phyloP scores from a whole-genome alignment of 495 filamentous ascomycete species.

The Achaetomiella virescens region DNA sequence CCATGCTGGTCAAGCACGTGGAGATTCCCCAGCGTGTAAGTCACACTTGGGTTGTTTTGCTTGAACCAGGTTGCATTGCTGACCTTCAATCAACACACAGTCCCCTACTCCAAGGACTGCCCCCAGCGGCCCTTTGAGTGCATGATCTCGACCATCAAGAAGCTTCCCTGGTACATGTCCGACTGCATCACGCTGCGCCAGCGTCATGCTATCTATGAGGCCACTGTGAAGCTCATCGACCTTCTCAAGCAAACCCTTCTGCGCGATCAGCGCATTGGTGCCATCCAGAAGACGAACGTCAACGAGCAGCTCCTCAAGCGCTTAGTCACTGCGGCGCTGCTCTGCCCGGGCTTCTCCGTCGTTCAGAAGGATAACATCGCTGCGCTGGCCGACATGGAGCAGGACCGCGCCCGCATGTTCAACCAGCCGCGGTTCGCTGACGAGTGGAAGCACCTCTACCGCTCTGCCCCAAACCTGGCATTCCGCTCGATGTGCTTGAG shows the following conservation, averaged over 20 bases:
- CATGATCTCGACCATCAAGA: constrained; percentile 67
- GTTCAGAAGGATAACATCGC: constrained; percentile 52
- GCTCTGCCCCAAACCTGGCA: constrained; percentile 35
- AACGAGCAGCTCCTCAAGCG: constrained; percentile 51
- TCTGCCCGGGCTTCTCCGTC: constrained; percentile 60
- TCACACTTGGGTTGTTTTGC: constrained; percentile 11
- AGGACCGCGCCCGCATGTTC: constrained; percentile 19
- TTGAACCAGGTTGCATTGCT: background rate
- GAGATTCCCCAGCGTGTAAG: constrained; percentile 63
- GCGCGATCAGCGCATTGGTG: constrained; percentile 19
- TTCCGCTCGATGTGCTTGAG: constrained; percentile 42
- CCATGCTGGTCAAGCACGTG: constrained; percentile 58
- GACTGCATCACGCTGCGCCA: constrained; percentile 58
- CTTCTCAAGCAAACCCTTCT: constrained; percentile 17
- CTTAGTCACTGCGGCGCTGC: constrained; percentile 51
- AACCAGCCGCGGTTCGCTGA: constrained; percentile 34
- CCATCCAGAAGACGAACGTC: constrained; percentile 36
- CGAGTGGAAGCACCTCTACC: constrained; percentile 37
- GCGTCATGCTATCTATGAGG: constrained; percentile 52
- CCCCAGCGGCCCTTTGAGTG: constrained; percentile 70
- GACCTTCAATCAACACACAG: constrained; percentile 29
- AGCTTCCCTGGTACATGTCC: constrained; percentile 65
- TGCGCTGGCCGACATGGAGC: constrained; percentile 17
- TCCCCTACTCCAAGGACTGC: constrained; percentile 59
- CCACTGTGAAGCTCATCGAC: constrained; percentile 44